A percentile compares a stretch with the other conserved stretches of the same genome.
phyloP scores from a whole-genome alignment of 495 filamentous ascomycete species.

The Talaromyces ruber region DNA sequence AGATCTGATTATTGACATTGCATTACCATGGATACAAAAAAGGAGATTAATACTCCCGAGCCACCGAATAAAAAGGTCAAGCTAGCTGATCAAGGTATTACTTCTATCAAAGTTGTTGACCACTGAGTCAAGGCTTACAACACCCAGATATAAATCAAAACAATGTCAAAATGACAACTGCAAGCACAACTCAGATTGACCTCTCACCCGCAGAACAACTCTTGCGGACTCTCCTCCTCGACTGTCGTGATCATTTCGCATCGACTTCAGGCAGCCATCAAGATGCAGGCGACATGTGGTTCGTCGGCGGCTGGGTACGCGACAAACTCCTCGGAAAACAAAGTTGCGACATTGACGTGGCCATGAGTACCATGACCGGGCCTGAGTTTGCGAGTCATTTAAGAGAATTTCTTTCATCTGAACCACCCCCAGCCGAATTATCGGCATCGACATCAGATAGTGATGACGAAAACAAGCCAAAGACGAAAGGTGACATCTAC shows the following conservation, averaged over 20 bases:
- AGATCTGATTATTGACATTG: not conserved
- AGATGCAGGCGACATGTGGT: not conserved
- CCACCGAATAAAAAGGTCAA: constrained; percentile 1
- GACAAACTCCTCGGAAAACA: not conserved
- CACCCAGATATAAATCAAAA: not conserved
- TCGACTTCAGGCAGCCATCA: not conserved
- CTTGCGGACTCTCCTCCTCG: not conserved
- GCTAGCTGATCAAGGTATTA: not conserved
- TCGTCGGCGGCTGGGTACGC: constrained; percentile 4
- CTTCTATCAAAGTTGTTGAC: not conserved
- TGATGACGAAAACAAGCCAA: not conserved
- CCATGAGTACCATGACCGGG: not conserved
- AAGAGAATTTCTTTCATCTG: not conserved
- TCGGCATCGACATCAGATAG: not conserved
- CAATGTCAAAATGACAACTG: not conserved
- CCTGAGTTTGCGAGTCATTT: not conserved
- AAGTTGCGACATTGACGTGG: not conserved
- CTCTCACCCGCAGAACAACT: constrained; percentile 1
- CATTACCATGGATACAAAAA: not conserved
- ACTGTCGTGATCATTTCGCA: not conserved
- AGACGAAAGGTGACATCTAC: not conserved
- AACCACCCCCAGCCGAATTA: not conserved
- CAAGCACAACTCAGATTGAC: not conserved
- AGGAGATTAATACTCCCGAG: not conserved
- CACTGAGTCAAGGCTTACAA: not conserved